Evolutionary conservation across 805 yeast species (phyloP), one percentile per base, ranked within the genome.

Genomic region (Ogataea thermomethanolica): DNA sequence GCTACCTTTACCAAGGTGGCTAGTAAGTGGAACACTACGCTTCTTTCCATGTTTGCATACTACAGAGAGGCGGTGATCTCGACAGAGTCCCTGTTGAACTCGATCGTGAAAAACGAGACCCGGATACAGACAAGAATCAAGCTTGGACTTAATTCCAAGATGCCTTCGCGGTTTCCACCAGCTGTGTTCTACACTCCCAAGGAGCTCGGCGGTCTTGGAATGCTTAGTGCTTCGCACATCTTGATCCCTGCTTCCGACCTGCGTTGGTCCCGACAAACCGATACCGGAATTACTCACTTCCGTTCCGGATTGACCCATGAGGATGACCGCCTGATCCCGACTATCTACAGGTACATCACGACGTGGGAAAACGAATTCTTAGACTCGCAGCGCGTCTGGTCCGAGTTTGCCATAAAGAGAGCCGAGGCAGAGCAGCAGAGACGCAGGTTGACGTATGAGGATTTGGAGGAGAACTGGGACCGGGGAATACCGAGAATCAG

Each of bases 91-190:
- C 65, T 93, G 25, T 67, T 93, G 8, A 96, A 90, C 58, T 69
- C 79, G 3, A 67, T 93, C 33, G 99, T 93, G 8, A 87, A 84
- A 55, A 78, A 95, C 50, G 99, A 93, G 56, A 90, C 96, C 0
- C 82, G 85, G 55, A 83, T 93, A 32, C 99, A 93, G 64, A 93
- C 90, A 39, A 73, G 95, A 49, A 96, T 93, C 13, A 93, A 93
- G 58, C 76, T 91, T 67, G 99, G 99, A 0, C 71, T 93, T 45
- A 93, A 93, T 55, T 91, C 98, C 10, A 93, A 93, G 63, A 93
- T 93, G 99, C 99, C 99, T 1, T 81, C 96, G 0, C 72, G 99
- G 41, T 93, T 93, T 65, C 99, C 99, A 3, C 99, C 99, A 0
- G 97, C 97, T 3, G 99, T 93, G 0, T 93, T 93, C 55, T 93